These are phyloP conservation scores for Trametes sanguinea DNA, from an alignment of 768 basidiomycete genomes.

Conservation along the genomic window DNA sequence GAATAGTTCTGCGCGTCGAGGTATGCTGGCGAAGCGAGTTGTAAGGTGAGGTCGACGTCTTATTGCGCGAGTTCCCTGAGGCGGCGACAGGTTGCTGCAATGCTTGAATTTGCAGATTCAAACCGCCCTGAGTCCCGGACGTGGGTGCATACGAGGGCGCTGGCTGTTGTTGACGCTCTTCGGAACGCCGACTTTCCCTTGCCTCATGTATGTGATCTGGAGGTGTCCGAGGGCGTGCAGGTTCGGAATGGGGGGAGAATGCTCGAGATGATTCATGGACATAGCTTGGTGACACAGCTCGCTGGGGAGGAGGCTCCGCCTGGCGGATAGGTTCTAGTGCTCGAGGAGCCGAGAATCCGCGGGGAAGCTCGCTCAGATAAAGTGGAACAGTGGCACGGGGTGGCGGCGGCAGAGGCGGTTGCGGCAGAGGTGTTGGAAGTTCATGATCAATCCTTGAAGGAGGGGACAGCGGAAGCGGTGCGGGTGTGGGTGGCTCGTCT, in stretches of 20 bases:
- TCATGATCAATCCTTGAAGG: constrained; percentile 20
- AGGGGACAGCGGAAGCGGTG: constrained; percentile 26
- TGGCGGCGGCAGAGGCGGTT: constrained; percentile 24
- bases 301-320: not conserved
- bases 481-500: constrained; percentile 18
- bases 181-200: constrained; percentile 18
- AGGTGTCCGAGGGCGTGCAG: constrained; percentile 11
- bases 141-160: constrained; percentile 18
- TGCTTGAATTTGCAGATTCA: constrained; percentile 15
- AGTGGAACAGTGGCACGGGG: constrained; percentile 23
- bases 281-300: not conserved
- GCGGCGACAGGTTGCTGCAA: not conserved
- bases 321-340: constrained; percentile 1
- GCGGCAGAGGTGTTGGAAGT: constrained; percentile 24
- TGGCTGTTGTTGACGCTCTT: constrained; percentile 12
- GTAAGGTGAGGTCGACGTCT: constrained; percentile 9
- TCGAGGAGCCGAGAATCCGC: constrained; percentile 8
- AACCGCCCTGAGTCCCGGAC: constrained; percentile 24
- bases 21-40: constrained; percentile 15
- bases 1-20: not conserved
- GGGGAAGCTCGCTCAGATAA: constrained; percentile 2
- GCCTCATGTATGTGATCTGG: constrained; percentile 4
- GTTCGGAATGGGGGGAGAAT: not conserved
- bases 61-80: not conserved
- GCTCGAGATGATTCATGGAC: not conserved